Base-by-base conservation (phyloP, 2,329 filamentous ascomycete species). In the Curvularia eragrostidis region DNA sequence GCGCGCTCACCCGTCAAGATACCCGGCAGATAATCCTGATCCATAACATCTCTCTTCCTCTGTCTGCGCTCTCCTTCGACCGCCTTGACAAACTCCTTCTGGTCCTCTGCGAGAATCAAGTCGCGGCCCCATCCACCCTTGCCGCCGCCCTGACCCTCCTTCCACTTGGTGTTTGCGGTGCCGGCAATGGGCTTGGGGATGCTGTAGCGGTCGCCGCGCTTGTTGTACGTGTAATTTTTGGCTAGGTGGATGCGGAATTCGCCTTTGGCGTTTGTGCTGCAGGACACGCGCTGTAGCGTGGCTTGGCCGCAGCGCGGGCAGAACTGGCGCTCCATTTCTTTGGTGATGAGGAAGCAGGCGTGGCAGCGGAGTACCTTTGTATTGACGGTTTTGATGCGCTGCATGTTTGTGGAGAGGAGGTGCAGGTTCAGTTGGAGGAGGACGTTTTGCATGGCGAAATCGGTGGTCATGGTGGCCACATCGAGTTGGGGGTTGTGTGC, bases 391-490 rank as follows among this genome's bases (percentile, higher is more conserved):
- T 88, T 89, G 74, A 99, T 92, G 69, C 93, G 88, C 62, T 91
- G 85, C 59, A 98, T 82, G 15, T 87, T 85, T 0, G 91, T 85
- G 0, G 93, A 93, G 57, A 97, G 84, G 10, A 97, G 86, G 74
- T 95, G 91, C 48, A 99, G 86, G 79, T 97, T 97, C 82, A 98
- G 96, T 67, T 96, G 91, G 4, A 99, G 84, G 1, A 95, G 86
- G 7, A 98, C 93, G 75, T 98, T 98, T 80, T 98, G 94, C 91
- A 99, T 96, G 54, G 95, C 94, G 78, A 91, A 98, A 81, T 99
- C 95, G 54, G 90, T 93, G 1, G 95, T 98, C 72, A 98, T 89
- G 43, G 94, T 88, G n/a, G 93, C 94, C 15, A 91, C 91, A 77
- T 96, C 89, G 67, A 97, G 89, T 12, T 86, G 87, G 34, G 85